Conservation (phyloP, 306 rosid genomes). For the Quercus rubra region DNA sequence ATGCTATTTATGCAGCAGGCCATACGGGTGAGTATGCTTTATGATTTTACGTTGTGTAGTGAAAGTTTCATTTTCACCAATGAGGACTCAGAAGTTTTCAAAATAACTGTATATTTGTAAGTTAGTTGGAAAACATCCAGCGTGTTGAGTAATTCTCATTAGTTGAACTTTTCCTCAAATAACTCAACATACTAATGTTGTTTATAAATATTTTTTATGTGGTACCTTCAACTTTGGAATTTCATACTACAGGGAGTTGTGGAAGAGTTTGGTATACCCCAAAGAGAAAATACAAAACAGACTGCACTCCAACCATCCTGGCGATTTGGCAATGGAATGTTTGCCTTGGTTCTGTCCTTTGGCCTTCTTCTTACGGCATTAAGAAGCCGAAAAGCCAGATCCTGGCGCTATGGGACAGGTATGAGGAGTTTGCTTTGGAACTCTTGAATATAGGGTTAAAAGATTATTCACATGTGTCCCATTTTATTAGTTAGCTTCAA, state of each 20-base stretch:
- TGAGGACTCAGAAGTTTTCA: background rate
- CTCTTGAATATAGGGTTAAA: background rate
- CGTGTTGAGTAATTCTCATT: conserved; percentile 1
- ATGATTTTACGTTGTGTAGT: background rate
- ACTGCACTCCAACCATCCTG: conserved; percentile 65
- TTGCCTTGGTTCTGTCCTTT: conserved; percentile 85
- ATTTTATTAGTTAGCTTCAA: background rate
- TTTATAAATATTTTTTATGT: conserved; percentile 8
- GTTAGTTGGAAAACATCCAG: background rate
- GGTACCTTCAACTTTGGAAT: conserved; percentile 3
- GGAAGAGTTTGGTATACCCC: conserved; percentile 77
- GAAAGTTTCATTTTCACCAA: background rate
- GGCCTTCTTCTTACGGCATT: conserved; percentile 88
- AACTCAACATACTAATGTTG: background rate
- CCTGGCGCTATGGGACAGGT: conserved; percentile 98
- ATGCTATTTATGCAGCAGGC: conserved; percentile 99
- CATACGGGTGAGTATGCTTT: conserved; percentile 59
- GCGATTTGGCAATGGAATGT: conserved; percentile 98
- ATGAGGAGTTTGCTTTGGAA: conserved; percentile 14
- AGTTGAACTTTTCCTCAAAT: conserved; percentile 2
- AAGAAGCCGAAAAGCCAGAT: conserved; percentile 89
- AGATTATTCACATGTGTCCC: background rate
- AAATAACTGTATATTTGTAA: background rate
- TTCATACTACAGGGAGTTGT: conserved; percentile 70
- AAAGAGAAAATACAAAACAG: conserved; percentile 47